Evolutionary conservation across 2,329 filamentous ascomycete genomes (phyloP).

Genomic region (Sphaerulina populicola): DNA sequence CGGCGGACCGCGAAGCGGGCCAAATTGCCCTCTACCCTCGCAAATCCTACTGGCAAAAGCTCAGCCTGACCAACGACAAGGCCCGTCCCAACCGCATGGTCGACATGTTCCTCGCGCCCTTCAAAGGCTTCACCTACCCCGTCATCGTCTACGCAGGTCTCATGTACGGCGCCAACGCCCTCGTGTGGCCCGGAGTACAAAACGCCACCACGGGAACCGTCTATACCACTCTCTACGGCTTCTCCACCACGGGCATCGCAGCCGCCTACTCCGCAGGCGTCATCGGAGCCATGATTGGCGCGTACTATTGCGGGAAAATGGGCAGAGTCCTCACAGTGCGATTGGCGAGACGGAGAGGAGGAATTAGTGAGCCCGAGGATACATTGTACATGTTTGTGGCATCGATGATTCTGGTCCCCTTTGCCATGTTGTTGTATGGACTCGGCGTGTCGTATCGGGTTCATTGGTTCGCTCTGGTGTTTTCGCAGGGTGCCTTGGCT

Average conservation of each 20-base stretch:
- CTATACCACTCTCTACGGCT: conserved; percentile 31
- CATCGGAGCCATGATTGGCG: conserved; percentile 32
- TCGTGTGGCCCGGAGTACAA: conserved; percentile 24
- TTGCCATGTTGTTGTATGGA: conserved; percentile 39
- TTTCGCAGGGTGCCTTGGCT: conserved; percentile 40
- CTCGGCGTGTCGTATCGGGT: conserved; percentile 40
- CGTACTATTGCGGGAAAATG: conserved; percentile 32
- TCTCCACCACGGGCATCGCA: conserved; percentile 34
- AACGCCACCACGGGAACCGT: conserved; percentile 31
- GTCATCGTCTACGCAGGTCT: conserved; percentile 23
- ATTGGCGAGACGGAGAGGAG: conserved; percentile 33
- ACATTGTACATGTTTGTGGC: conserved; percentile 32
- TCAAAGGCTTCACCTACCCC: conserved; percentile 24
- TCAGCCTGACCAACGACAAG: conserved; percentile 31
- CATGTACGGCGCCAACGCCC: conserved; percentile 24
- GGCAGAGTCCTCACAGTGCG: conserved; percentile 29
- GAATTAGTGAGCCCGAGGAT: conserved; percentile 37
- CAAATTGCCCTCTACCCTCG: conserved; percentile 27
- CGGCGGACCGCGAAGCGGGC: conserved; percentile 25
- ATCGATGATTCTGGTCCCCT: conserved; percentile 35
- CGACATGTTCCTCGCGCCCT: conserved; percentile 31
- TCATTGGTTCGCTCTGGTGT: conserved; percentile 44
- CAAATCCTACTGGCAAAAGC: conserved; percentile 40
- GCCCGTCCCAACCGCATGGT: conserved; percentile 38
- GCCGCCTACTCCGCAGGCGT: conserved; percentile 32